Evolutionary conservation across 495 filamentous ascomycete species (phyloP), one percentile per base, ranked within the genome.

Genomic region (Penicillium nucicola): DNA sequence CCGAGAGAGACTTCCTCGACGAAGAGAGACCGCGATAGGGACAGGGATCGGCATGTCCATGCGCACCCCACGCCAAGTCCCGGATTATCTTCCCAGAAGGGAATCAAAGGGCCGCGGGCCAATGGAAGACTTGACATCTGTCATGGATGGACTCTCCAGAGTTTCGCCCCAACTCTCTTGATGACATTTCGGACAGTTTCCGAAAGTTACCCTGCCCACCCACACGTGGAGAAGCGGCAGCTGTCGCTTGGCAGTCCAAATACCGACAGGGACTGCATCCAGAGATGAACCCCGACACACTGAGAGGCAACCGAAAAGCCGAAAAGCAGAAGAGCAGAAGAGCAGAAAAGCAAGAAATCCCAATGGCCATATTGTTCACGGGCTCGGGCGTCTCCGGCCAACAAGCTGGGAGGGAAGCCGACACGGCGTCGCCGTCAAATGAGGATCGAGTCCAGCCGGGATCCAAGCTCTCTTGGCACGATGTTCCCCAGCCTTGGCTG

Each of bases 391-490:
- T n/a, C n/a, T n/a, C n/a, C n/a, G 32, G 11, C 18, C 10, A n/a
- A 22, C 13, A 51, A 28, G n/a, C n/a, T n/a, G n/a, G n/a, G n/a
- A n/a, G n/a, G 39, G 22, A 12, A 36, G 20, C 33, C 22, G 33
- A 17, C 57, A 23, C 23, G 61, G 54, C 54, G 45, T 40, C 8
- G 25, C 35, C 45, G 35, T 58, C 60, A 41, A 64, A 64, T 61
- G 31, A 48, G 17, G 15, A 40, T 32, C 28, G 33, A 14, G 17
- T 13, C 17, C 17, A 22, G 6, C 35, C 48, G 46, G 48, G 54
- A 61, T 47, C 50, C 57, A 64, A 64, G 61, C 61, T 64, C 54
- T 25, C 61, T 61, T 64, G 57, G 61, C 52, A 10, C 33, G n/a
- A n/a, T 49, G 37, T 23, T 30, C 48, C 48, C 57, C 46, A 46